Evolutionary conservation across 129 eudicot species (phyloP), one percentile per base, ranked within the genome.

Genomic region (Pittosporum tobira): DNA sequence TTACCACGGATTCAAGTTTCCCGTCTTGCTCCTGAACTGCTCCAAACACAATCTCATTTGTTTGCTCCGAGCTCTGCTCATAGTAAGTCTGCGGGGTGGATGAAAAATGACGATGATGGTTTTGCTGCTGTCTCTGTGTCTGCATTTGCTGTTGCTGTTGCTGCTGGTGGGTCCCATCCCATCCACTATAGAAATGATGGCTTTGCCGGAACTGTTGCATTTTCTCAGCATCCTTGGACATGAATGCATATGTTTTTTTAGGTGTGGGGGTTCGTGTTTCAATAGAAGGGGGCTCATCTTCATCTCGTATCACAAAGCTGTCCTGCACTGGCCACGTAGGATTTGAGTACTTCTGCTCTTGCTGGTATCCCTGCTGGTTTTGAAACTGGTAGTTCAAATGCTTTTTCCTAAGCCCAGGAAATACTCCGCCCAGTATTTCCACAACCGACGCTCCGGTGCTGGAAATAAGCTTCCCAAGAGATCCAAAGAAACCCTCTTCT

Each of bases 241-340:
- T 91, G 68, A 91, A 91, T 0, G 95, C 83, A 42, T 91, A 91
- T 5, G 90, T 87, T 59, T 87, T 91, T 29, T 78, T 75, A 2
- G 96, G 96, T 47, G 96, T 91, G 6, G 94, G 90, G 46, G 94
- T 79, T 59, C 94, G 75, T 21, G 96, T 77, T 38, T 91, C 99
- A 10, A 91, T 74, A 2, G 96, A 40, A 34, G 99, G 99, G 0
- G 96, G 96, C 27, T 66, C 84, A 0, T 89, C 96, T 59, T 77
- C 96, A 24, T 87, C 81, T 0, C 80, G 96, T 60, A 91, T 77
- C 25, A 80, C 96, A 9, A 55, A 87, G 66, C 94, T 91, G 48
- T 91, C 99, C 68, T 81, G 99, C n/a, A 75, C 77, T 0, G 94
- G 94, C 96, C 99, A 91, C 6, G 79, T 18, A n/a, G n/a, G n/a